Percentiles rank a stretch among this genome's conserved stretches.
Evolutionary conservation across 2,329 filamentous ascomycete genomes (phyloP).

Genomic region (Alternaria gansuensis): DNA sequence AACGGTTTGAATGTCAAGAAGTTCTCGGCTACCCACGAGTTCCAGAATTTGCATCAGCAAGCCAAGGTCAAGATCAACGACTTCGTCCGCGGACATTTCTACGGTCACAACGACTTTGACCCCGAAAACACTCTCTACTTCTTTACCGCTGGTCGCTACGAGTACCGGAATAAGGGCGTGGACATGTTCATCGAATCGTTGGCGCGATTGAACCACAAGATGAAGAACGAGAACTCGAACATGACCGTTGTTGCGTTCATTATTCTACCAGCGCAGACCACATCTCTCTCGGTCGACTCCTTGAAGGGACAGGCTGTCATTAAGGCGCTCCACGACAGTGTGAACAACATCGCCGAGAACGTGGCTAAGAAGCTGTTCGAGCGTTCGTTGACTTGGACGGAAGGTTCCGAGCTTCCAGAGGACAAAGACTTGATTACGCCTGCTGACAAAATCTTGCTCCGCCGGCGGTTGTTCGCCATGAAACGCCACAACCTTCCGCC

Average conservation of each 20-base stretch:
- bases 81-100: constrained; percentile 97
- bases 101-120: constrained; percentile 97
- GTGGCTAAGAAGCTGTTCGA: constrained; percentile 96
- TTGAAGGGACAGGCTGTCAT: constrained; percentile 97
- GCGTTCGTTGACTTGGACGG: constrained; percentile 92
- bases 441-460: constrained; percentile 90
- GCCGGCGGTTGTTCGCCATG: constrained; percentile 93
- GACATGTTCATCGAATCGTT: constrained; percentile 99
- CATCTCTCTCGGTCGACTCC: constrained; percentile 92
- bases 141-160: constrained; percentile 96
- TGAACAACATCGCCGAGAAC: constrained; percentile 89
- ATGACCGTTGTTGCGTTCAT: constrained; percentile 96
- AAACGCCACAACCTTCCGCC: constrained; percentile 89
- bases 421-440: constrained; percentile 95
- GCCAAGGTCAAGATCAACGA: constrained; percentile 98
- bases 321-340: constrained; percentile 92
- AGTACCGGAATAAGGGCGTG: constrained; percentile 97
- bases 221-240: constrained; percentile 86
- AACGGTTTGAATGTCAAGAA: constrained; percentile 99
- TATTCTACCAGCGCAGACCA: constrained; percentile 97
- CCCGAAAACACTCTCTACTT: constrained; percentile 96
- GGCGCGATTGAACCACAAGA: constrained; percentile 89
- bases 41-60: constrained; percentile 96
- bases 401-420: constrained; percentile 90
- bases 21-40: constrained; percentile 97